These are phyloP conservation scores for Dorcoceras hygrometricum DNA, from an alignment of 257 asterid species.

Conservation along the genomic window DNA sequence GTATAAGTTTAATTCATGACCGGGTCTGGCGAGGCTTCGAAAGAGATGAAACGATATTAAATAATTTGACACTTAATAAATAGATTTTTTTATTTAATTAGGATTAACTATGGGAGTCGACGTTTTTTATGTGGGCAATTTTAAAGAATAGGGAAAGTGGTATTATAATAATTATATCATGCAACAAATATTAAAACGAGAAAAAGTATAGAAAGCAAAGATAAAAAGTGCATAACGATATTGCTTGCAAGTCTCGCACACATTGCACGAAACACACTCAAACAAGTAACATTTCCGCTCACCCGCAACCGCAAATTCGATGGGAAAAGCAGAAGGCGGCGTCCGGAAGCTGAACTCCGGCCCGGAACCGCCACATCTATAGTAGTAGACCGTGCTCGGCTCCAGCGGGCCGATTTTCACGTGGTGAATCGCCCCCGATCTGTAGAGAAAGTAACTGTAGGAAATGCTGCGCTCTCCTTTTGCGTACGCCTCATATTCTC, in stretches of 20 bases:
- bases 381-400: constrained; percentile 37
- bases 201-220: not conserved
- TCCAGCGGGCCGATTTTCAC: constrained; percentile 49
- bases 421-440: constrained; percentile 50
- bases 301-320: constrained; percentile 49
- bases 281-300: not conserved
- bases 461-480: constrained; percentile 38
- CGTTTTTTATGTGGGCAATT: no score
- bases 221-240: no score
- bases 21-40: no score
- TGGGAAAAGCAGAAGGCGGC: constrained; percentile 46
- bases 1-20: no score
- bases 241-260: not conserved
- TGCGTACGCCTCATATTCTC: constrained; percentile 10
- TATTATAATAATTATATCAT: not conserved
- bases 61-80: no score
- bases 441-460: constrained; percentile 40
- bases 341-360: constrained; percentile 45
- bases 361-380: constrained; percentile 46
- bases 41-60: no score
- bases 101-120: no score
- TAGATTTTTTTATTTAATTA: no score
- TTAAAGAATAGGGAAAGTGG: no score
- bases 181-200: not conserved
- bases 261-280: not conserved